Evolutionary conservation across 306 rosid species (phyloP).

Genomic region (Prunus mongolica): DNA sequence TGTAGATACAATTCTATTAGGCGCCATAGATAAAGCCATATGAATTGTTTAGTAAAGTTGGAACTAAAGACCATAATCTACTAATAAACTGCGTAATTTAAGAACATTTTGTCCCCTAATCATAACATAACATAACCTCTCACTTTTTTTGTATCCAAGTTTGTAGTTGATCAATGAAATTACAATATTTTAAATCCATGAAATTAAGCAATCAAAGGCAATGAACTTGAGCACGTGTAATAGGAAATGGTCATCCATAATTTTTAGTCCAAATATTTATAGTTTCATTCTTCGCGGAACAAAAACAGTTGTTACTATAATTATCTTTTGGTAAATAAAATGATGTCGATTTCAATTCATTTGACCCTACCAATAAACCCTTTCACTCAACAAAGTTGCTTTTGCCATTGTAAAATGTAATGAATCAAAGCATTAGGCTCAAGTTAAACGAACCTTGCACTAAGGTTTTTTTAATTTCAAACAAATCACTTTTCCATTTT

Average conservation of each 20-base stretch:
- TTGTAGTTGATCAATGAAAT: background rate
- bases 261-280: conserved; percentile 21
- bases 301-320: conserved; percentile 22
- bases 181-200: too few species aligned
- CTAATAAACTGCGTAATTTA: conserved; percentile 33
- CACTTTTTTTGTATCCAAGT: conserved; percentile 15
- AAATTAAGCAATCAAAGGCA: conserved; percentile 2
- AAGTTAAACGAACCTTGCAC: conserved; percentile 12
- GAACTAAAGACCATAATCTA: conserved; percentile 4
- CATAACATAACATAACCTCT: conserved; percentile 14
- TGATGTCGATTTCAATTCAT: conserved; percentile 9
- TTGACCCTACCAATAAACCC: conserved; percentile 20
- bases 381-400: conserved; percentile 1
- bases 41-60: conserved; percentile 31
- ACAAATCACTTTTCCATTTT: background rate
- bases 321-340: conserved; percentile 1
- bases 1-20: conserved; percentile 6
- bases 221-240: conserved; percentile 36
- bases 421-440: background rate
- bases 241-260: conserved; percentile 22
- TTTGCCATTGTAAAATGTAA: background rate
- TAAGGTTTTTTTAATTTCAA: background rate
- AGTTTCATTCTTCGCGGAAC: conserved; percentile 36
- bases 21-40: conserved; percentile 25
- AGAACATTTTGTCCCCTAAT: conserved; percentile 41